Conservation (phyloP, 768 basidiomycete genomes). For the Exsudoporus frostii region DNA sequence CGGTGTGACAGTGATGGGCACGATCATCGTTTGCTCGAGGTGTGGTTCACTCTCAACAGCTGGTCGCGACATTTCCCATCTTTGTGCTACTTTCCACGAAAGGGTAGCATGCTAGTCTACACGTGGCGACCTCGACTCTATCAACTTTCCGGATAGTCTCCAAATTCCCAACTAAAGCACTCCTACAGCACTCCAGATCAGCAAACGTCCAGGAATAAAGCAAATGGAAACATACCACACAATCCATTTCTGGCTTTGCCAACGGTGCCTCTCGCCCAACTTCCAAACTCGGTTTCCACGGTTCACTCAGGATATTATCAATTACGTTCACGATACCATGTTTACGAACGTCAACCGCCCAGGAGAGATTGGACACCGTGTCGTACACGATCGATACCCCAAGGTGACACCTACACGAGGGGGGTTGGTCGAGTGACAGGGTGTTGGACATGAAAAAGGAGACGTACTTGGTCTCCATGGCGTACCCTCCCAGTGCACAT, state of each 20-base stretch:
- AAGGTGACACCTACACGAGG: slow-evolving; percentile 65
- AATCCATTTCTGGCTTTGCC: slow-evolving; percentile 55
- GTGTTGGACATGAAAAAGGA: not conserved
- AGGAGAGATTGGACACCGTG: slow-evolving; percentile 80
- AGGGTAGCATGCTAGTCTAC: not conserved
- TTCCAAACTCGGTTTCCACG: slow-evolving; percentile 68
- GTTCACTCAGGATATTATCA: slow-evolving; percentile 63
- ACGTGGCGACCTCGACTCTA: not conserved
- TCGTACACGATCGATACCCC: slow-evolving; percentile 89
- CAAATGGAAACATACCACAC: slow-evolving; percentile 52
- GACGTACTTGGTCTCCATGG: slow-evolving; percentile 70
- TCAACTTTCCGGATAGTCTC: slow-evolving; percentile 34
- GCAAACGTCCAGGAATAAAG: not conserved
- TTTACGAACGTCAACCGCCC: slow-evolving; percentile 78
- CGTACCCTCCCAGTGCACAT: slow-evolving; percentile 87
- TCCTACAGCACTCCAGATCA: slow-evolving; percentile 39
- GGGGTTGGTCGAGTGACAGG: not conserved
- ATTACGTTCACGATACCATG: slow-evolving; percentile 81
- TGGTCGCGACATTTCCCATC: not conserved
- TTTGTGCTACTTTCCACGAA: not conserved
- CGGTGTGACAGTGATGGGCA: slow-evolving; percentile 49
- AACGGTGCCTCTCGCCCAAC: slow-evolving; percentile 61
- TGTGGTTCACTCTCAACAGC: not conserved
- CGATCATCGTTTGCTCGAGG: slow-evolving; percentile 50
- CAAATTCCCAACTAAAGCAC: slow-evolving; percentile 72